Evolutionary conservation across 192 early-diverging fungal genomes (phyloP), one percentile per base, ranked within the genome.

Genomic region (Linnemannia hyalina): DNA sequence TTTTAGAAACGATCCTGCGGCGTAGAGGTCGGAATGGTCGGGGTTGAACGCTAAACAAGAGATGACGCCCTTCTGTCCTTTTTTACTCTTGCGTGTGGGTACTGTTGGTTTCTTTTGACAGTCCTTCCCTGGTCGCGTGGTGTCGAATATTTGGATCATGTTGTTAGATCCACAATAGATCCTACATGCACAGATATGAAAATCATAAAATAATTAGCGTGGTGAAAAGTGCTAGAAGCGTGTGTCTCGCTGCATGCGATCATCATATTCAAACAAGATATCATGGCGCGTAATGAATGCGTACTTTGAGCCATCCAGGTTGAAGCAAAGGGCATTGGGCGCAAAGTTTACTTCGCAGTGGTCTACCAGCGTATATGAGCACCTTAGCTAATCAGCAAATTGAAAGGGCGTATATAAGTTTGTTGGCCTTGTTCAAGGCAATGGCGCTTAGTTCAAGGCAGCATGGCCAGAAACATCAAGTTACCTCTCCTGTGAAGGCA

Each of bases 61-160:
- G 47, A 97, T 93, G 1, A 96, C 88, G 2, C 93, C 96, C 70
- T 95, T 96, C 80, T 96, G 93, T 1, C 96, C 96, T 29, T 95
- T 90, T 78, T 85, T 91, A 72, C 93, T 94, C 70, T 93, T 93
- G 15, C 94, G 88, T 10, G 89, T 93, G 1, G 93, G 93, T 3
- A 92, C 88, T 18, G 93, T 95, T 1, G 90, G 81, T 20, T 71
- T 68, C 71, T 91, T 90, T 9, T 80, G 71, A 10, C 90, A 77
- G 0, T 91, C 92, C n/a, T 82, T 68, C 4, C 95, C 95, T 18
- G 95, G 94, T 6, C 94, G 89, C 15, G 90, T 76, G 1, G 91
- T 85, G 74, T 96, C 96, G 75, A 96, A 97, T 9, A 94, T 87
- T 41, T 95, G 91, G 32, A 97, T 83, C 79, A 90, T 90, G 69